These are phyloP conservation scores for Xylaria sp. DNA, from an alignment of 2,329 filamentous ascomycete genomes.

Conservation along the genomic window DNA sequence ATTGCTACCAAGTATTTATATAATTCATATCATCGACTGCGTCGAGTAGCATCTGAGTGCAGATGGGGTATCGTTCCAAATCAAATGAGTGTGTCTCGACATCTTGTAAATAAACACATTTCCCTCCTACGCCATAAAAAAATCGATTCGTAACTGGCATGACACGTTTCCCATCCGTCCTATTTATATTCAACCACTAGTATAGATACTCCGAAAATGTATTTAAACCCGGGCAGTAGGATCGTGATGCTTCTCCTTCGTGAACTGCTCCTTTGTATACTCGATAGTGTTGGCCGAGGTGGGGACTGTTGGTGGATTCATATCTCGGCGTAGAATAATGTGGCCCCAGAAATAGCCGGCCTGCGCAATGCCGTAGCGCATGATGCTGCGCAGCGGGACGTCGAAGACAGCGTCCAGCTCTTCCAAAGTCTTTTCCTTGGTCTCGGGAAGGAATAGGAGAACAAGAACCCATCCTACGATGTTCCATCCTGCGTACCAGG, in stretches of 20 bases:
- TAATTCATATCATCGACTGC: slow-evolving; percentile 4
- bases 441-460: slow-evolving; percentile 56
- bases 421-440: slow-evolving; percentile 58
- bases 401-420: slow-evolving; percentile 55
- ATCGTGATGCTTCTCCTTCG: slow-evolving; percentile 44
- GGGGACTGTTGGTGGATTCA: slow-evolving; percentile 43
- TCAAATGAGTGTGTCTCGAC: slow-evolving; percentile 18
- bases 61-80: slow-evolving; percentile 26
- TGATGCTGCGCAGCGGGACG: slow-evolving; percentile 45
- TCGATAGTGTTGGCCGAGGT: slow-evolving; percentile 39
- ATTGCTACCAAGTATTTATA: slow-evolving; percentile 1
- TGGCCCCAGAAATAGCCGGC: slow-evolving; percentile 48
- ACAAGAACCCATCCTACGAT: slow-evolving; percentile 57
- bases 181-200: background rate
- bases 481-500: slow-evolving; percentile 62
- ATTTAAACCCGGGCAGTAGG: slow-evolving; percentile 44
- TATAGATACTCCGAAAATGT: background rate
- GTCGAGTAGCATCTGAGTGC: background rate
- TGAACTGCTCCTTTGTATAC: slow-evolving; percentile 43
- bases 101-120: background rate
- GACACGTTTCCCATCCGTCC: background rate
- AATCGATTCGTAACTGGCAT: background rate
- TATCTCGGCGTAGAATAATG: slow-evolving; percentile 46
- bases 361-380: slow-evolving; percentile 51
- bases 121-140: slow-evolving; percentile 4